These are phyloP conservation scores for Metarhizium rileyi DNA, from an alignment of 2,329 filamentous ascomycete genomes.

Conservation along the genomic window DNA sequence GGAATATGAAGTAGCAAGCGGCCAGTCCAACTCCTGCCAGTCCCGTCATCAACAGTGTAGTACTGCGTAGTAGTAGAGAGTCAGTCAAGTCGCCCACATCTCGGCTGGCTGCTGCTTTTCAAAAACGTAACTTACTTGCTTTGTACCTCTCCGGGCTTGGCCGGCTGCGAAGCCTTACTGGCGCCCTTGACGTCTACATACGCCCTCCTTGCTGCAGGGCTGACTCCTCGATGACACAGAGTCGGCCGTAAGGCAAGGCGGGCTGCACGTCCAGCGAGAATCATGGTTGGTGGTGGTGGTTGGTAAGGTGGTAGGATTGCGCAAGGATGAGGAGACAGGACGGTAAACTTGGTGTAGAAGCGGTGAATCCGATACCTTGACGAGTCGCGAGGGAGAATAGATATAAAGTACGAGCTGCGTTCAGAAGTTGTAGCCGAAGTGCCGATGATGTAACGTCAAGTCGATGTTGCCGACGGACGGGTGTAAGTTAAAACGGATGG, in stretches of 20 bases:
- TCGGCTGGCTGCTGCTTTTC: no score
- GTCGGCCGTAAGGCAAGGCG: neutral
- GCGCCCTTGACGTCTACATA: neutral
- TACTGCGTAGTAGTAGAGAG: neutral
- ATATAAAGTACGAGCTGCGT: no score
- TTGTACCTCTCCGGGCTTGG: neutral
- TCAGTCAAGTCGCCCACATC: neutral
- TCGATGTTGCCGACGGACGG: no score
- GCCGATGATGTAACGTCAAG: no score
- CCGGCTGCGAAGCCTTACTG: neutral
- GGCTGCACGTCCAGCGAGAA: neutral
- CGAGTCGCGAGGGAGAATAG: no score
- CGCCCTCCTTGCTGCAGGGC: neutral
- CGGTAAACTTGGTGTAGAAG: no score
- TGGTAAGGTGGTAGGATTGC: no score
- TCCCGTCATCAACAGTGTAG: neutral
- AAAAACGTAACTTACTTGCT: neutral
- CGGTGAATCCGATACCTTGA: no score
- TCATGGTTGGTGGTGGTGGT: neutral
- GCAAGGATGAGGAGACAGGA: no score
- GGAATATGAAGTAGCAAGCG: neutral
- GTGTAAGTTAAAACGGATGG: no score
- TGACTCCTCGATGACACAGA: neutral
- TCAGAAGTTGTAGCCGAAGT: no score
- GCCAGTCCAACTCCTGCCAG: neutral